Base-by-base conservation (phyloP, 305 asterid genomes). In the Solanum hybrid region DNA sequence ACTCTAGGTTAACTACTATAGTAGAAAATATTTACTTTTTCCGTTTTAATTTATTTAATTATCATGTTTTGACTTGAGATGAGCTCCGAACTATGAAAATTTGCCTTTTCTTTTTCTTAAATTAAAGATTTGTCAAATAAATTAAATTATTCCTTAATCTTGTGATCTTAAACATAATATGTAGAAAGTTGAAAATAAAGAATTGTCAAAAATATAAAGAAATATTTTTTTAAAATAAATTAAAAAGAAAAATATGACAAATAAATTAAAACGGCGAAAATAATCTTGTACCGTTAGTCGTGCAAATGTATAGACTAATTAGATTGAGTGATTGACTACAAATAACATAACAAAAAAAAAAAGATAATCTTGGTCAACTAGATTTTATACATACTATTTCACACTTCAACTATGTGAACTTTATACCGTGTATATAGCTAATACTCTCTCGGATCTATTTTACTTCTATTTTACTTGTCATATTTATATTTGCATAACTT, bases 61-160 rank as follows among this genome's bases (percentile, higher is more conserved):
- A 3, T 61, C 71, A 3, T 61, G 26, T 20, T 61, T 2, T 61
- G 12, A 61, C 2, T 61, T 61, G 69, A 2, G 5, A 40, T 40
- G 51, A 14, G 13, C 4, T 0, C 0, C 0, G 51, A 40, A 40
- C 16, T 40, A 40, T 40, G 14, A 40, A 4, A 40, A 11, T 40
- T 11, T 40, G 5, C 46, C 3, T 40, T 39, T 39, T 40, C 14
- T 40, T 5, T 40, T 40, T 40, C 3, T 64, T 22, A 22, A 64
- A 64, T 64, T 0, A 64, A n/a, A n/a, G 0, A 67, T 67, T 2
- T 67, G 12, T 67, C 3, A 67, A 67, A 4, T 64, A 1, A 3
- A 22, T 57, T 0, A 57, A 57, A 7, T 1, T 1, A 0, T 2
- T 5, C 1, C 4, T n/a, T 10, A 67, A 67, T 10, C 3, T n/a